Evolutionary conservation across 2,329 filamentous ascomycete species (phyloP).

Genomic region (Diplocarpon mali): DNA sequence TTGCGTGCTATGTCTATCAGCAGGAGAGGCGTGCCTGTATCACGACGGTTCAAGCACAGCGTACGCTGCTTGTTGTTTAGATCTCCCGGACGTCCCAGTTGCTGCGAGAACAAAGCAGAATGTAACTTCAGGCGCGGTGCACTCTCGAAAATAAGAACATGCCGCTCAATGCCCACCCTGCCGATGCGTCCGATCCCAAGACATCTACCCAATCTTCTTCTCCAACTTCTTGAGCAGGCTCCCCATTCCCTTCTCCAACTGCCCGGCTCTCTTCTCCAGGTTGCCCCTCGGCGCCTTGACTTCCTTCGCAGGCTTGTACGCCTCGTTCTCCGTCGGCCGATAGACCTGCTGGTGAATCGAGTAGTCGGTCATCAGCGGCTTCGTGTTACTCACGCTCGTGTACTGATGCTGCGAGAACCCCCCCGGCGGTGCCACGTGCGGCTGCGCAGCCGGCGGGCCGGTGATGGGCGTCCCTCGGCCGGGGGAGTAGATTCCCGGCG

Average conservation of each 20-base stretch:
- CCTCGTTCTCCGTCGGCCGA: conserved; percentile 53
- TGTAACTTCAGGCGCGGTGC: too few relatives aligned
- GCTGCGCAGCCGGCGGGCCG: conserved; percentile 1
- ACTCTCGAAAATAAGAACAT: too few relatives aligned
- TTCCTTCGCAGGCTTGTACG: conserved; percentile 30
- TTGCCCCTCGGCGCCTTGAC: conserved; percentile 40
- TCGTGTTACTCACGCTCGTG: conserved; percentile 21
- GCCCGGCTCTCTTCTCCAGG: conserved; percentile 54
- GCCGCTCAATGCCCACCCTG: background rate
- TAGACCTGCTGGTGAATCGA: conserved; percentile 59
- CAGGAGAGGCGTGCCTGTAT: too few relatives aligned
- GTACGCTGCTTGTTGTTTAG: too few relatives aligned
- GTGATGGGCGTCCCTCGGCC: conserved; percentile 1
- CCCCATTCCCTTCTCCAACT: conserved; percentile 58
- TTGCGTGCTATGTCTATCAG: too few relatives aligned
- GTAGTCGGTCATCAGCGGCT: conserved; percentile 37
- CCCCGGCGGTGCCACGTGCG: conserved; percentile 32
- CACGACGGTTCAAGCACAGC: too few relatives aligned
- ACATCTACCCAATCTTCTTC: conserved; percentile 40
- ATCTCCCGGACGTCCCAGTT: too few relatives aligned
- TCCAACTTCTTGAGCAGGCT: conserved; percentile 70
- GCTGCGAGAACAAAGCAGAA: too few relatives aligned
- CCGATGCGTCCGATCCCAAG: background rate
- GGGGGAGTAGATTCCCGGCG: conserved; percentile 27
- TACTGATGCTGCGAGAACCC: conserved; percentile 48